These are phyloP conservation scores for Hamamelis virginiana DNA, from an alignment of 164 flowering plant species.

Conservation along the genomic window DNA sequence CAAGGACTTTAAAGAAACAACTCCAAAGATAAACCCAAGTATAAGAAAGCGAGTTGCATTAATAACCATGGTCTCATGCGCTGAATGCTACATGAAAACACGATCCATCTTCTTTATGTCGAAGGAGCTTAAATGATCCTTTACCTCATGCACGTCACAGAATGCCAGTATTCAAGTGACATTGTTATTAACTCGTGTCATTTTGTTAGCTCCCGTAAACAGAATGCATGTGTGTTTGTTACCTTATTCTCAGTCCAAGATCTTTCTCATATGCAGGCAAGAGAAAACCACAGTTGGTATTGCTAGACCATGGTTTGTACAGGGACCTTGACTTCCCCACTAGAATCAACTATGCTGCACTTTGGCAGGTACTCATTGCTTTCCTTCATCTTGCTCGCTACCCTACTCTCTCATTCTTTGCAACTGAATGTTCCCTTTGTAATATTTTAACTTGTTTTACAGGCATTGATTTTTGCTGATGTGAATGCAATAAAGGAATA, in stretches of 20 bases:
- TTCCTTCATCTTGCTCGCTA: background rate
- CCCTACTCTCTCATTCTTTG: background rate
- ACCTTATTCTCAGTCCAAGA: background rate
- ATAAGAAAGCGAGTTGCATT: too few relatives aligned
- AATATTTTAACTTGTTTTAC: conserved; percentile 10
- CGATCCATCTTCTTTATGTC: background rate
- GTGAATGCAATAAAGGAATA: conserved; percentile 82
- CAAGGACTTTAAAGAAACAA: too few relatives aligned
- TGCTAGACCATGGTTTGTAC: conserved; percentile 93
- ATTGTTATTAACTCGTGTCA: background rate
- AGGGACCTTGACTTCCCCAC: conserved; percentile 76
- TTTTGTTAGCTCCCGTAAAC: background rate
- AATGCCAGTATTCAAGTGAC: background rate
- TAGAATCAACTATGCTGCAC: conserved; percentile 83
- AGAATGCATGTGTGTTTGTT: background rate
- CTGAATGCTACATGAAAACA: background rate
- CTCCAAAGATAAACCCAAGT: too few relatives aligned
- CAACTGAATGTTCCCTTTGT: background rate
- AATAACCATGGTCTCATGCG: too few relatives aligned
- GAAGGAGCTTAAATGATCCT: background rate
- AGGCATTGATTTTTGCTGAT: conserved; percentile 90
- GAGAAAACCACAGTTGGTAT: conserved; percentile 79
- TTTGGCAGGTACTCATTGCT: conserved; percentile 70
- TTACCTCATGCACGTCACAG: background rate
- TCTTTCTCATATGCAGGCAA: conserved; percentile 41